Conservation (phyloP, 176 grass and related monocot genomes). For the Musa itinerans region DNA sequence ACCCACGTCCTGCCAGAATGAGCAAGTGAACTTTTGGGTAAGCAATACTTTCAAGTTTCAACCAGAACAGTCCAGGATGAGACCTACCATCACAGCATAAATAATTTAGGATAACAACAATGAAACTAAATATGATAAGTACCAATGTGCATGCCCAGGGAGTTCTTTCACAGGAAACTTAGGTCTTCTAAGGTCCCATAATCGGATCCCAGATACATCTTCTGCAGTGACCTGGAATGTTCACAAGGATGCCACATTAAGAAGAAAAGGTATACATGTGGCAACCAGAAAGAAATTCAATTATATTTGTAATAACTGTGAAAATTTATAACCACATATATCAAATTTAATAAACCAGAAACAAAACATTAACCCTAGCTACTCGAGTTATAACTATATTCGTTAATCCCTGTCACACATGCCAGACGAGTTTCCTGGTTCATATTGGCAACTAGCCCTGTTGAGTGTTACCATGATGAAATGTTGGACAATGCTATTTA, state of each 20-base stretch:
- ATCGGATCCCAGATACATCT: conserved; percentile 80
- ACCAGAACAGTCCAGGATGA: neutral
- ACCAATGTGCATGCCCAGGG: conserved; percentile 91
- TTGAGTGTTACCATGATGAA: neutral
- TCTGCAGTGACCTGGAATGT: conserved; percentile 77
- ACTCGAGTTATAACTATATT: neutral
- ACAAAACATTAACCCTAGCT: neutral
- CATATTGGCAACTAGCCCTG: neutral
- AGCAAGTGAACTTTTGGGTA: neutral
- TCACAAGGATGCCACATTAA: conserved; percentile 5
- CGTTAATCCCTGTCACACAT: neutral
- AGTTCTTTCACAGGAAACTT: conserved; percentile 85
- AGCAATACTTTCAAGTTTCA: neutral
- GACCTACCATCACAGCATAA: neutral
- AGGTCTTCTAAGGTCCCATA: conserved; percentile 93
- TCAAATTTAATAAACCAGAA: neutral
- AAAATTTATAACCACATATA: neutral
- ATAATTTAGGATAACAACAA: neutral
- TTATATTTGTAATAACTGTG: neutral
- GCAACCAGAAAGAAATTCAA: neutral
- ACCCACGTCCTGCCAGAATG: conserved; percentile 71
- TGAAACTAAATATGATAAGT: conserved; percentile 19
- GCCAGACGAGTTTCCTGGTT: neutral
- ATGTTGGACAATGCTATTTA: neutral
- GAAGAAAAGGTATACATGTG: neutral